These are phyloP conservation scores for Pichia pseudocactophila DNA, from an alignment of 805 yeast species.

Conservation along the genomic window DNA sequence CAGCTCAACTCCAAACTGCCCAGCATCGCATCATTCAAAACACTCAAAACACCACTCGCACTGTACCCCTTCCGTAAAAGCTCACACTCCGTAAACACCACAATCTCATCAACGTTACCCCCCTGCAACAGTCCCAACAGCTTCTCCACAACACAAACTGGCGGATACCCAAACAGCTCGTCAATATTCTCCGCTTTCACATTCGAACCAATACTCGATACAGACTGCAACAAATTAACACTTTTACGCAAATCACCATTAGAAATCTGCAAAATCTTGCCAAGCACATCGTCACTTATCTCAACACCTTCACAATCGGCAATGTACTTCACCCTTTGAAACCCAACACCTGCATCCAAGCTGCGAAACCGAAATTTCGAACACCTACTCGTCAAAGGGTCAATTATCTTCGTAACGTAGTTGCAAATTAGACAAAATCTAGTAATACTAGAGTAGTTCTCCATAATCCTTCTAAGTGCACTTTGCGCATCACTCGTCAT, in stretches of 20 bases:
- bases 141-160: constrained; percentile 14
- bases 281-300: constrained; percentile 43
- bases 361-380: constrained; percentile 88
- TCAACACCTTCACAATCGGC: constrained; percentile 37
- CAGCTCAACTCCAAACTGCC: constrained; percentile 47
- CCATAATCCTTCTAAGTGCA: constrained; percentile 92
- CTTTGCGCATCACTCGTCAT: constrained; percentile 97
- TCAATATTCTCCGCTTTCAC: constrained; percentile 16
- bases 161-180: constrained; percentile 29
- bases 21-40: constrained; percentile 28
- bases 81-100: constrained; percentile 20
- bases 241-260: constrained; percentile 91
- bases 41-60: constrained; percentile 23
- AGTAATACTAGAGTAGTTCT: constrained; percentile 79
- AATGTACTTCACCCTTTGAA: constrained; percentile 56
- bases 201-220: constrained; percentile 43
- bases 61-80: constrained; percentile 27
- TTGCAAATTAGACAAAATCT: constrained; percentile 93
- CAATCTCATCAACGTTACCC: constrained; percentile 20
- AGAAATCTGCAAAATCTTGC: constrained; percentile 60
- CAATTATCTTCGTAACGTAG: constrained; percentile 92
- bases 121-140: constrained; percentile 15
- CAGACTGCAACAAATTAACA: constrained; percentile 81
- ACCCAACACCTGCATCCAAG: constrained; percentile 62
- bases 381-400: constrained; percentile 93